Evolutionary conservation across 2,329 filamentous ascomycete genomes (phyloP).

Genomic region (Graphilbum ipis-grandicollis): DNA sequence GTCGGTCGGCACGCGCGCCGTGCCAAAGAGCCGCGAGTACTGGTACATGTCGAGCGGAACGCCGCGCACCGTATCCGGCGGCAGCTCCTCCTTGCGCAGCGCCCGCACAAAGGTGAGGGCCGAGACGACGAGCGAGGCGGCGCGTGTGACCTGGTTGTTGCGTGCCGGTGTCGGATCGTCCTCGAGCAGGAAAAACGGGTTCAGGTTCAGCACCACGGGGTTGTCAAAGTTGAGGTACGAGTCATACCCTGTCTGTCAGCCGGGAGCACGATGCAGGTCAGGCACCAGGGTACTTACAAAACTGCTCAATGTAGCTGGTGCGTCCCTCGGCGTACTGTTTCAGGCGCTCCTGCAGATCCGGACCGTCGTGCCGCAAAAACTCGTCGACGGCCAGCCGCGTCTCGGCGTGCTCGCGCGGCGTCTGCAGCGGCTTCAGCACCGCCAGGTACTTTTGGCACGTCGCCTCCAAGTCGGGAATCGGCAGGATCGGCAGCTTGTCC

Average conservation of each 20-base stretch:
- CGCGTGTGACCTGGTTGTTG: conserved; percentile 90
- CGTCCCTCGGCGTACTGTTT: conserved; percentile 81
- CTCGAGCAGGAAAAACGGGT: conserved; percentile 93
- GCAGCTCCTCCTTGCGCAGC: conserved; percentile 80
- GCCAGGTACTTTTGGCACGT: conserved; percentile 67
- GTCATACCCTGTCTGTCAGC: conserved; percentile 63
- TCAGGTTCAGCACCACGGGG: conserved; percentile 89
- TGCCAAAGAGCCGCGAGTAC: conserved; percentile 88
- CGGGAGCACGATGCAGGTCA: too few species aligned
- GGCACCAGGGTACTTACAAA: conserved; percentile 65
- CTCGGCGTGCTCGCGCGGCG: conserved; percentile 63
- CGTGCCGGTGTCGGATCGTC: conserved; percentile 93
- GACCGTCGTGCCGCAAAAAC: conserved; percentile 67
- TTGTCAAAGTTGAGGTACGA: conserved; percentile 98
- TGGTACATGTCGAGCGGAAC: conserved; percentile 95
- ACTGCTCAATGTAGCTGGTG: conserved; percentile 96
- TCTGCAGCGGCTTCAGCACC: conserved; percentile 67
- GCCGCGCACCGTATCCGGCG: conserved; percentile 70
- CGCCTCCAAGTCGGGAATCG: conserved; percentile 72
- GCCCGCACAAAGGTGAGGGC: conserved; percentile 84
- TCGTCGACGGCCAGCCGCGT: conserved; percentile 66
- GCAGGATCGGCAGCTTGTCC: conserved; percentile 76
- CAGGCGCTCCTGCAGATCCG: conserved; percentile 70
- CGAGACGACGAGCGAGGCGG: conserved; percentile 80
- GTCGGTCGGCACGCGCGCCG: conserved; percentile 82